Evolutionary conservation across 208 protist genomes (phyloP).

Genomic region (Trichomonas tenax): DNA sequence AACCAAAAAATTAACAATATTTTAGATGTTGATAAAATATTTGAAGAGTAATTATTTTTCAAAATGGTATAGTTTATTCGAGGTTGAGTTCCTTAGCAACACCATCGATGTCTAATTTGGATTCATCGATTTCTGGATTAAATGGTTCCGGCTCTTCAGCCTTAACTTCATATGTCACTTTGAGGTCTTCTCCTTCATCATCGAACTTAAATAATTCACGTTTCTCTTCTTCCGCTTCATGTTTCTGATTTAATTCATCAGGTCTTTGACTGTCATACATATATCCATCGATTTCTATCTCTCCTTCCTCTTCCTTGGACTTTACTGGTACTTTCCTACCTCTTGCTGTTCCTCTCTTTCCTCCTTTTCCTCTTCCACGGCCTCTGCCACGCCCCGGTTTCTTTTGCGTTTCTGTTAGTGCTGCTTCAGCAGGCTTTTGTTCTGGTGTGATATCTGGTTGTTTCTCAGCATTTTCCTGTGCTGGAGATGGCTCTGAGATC

Average conservation of each 20-base stretch:
- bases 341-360: background rate
- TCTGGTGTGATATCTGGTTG: no score
- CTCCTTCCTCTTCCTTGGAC: background rate
- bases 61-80: background rate
- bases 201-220: background rate
- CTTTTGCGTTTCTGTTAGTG: no score
- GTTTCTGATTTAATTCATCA: background rate
- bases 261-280: background rate
- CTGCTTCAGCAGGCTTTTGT: no score
- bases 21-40: no score
- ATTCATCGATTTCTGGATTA: background rate
- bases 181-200: background rate
- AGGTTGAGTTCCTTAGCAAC: background rate
- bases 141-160: background rate
- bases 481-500: no score
- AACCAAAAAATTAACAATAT: no score
- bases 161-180: background rate
- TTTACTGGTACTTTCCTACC: no score
- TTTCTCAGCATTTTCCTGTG: background rate
- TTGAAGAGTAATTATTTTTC: no score
- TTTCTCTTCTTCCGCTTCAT: background rate
- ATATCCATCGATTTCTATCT: background rate
- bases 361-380: no score
- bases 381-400: no score
- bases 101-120: background rate